Base-by-base conservation (phyloP, 1,284 basidiomycete genomes). In the Cryptococcus hybrid region DNA sequence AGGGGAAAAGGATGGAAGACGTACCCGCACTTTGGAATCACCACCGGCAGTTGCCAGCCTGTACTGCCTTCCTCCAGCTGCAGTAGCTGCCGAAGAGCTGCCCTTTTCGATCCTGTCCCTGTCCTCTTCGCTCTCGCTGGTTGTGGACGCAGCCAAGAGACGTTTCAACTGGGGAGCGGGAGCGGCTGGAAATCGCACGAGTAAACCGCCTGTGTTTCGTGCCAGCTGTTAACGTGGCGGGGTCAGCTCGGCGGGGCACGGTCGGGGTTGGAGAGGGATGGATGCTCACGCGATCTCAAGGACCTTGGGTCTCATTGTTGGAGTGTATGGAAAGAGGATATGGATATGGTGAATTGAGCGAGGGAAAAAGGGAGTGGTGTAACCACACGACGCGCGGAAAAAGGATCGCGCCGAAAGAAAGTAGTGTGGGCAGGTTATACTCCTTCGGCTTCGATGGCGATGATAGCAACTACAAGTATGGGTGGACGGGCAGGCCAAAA, bases 11-110 rank as follows among this genome's bases (percentile, higher is more conserved):
- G 18, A 37, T 4, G 15, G 52, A 47, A 12, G 18, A 84, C 90
- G 77, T 70, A 97, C 93, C 74, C 94, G 82, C 69, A 98, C 92
- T 81, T 95, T 90, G 74, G 95, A 97, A 76, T 99, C 95, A 71
- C 95, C 95, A 48, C 95, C 95, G 8, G 88, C 93, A 0, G 96
- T 98, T 0, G 94, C 95, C 7, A 99, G 81, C 62, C 90, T 84
- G 82, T 96, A 98, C 52, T 86, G 82, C 57, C 80, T 79, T 3
- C 77, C 78, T 11, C 77, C 78, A 15, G 76, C 68, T 11, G 63
- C 51, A 7, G 47, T 45, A 6, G 37, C 51, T 54, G 51, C 55
- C 9, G 39, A n/a, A 15, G 54, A 51, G 15, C 37, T 8, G 15
- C 40, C 15, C 36, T n/a, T 15, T 7, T 9, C 24, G 12, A 50